Evolutionary conservation across 352 stramenopile species (phyloP), one percentile per base, ranked within the genome.

Genomic region (Phytophthora colocasiae): DNA sequence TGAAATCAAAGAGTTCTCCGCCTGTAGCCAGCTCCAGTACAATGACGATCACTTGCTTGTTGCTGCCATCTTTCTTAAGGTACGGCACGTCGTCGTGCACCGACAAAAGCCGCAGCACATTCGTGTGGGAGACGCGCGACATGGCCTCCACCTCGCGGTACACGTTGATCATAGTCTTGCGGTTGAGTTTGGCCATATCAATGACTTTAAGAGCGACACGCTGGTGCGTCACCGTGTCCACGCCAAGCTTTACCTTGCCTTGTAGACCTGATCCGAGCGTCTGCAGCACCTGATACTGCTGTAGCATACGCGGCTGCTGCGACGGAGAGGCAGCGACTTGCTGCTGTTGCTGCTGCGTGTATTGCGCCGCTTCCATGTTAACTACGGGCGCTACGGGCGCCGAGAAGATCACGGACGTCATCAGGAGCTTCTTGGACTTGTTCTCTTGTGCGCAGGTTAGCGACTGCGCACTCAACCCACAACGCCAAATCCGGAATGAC

Each of bases 201-300:
- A 97, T 96, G 71, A 97, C 83, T 78, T 97, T 97, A 64, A 97
- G 83, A 66, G 91, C 91, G 46, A 97, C 91, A 46, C 77, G 77
- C 72, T 96, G 79, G 22, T 85, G 77, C 29, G 89, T 96, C 54
- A 80, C 69, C 9, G 77, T 71, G 73, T 97, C 83, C 64, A 94
- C 77, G 38, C 91, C 89, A 3, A 97, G 81, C 75, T 97, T 97
- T 45, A 97, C 91, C 60, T 96, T 97, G 58, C 88, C 81, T 69
- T 93, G 85, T 24, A 95, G 74, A 0, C 88, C 89, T 24, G 80
- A 89, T 46, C 89, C 88, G 27, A 96, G 80, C 24, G 88, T 96
- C 48, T 95, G 80, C 34, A 85, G 73, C 59, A 96, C 87, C 43
- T 83, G 71, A 58, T 82, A 92, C 52, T 92, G 80, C 71, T 85